These are phyloP conservation scores for Fusarium beomiforme DNA, from an alignment of 2,329 filamentous ascomycete species.

Conservation along the genomic window DNA sequence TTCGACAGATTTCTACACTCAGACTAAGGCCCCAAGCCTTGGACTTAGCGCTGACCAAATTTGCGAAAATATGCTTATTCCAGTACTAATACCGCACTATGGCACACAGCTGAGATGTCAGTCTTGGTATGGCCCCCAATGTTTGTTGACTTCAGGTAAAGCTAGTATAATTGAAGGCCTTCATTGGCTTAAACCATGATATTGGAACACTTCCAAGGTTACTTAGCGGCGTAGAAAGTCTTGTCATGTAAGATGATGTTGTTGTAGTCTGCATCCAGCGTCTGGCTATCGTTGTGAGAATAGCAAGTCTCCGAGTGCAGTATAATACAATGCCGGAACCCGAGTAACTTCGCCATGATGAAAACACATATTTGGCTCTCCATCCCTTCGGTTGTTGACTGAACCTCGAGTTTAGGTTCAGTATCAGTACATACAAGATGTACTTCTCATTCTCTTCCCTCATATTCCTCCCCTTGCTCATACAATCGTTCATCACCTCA, in stretches of 20 bases:
- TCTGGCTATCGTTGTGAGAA: background rate
- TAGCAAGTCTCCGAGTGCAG: background rate
- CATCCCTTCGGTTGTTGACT: background rate
- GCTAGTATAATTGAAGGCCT: background rate
- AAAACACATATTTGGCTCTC: no score
- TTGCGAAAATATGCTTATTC: background rate
- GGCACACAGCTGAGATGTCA: background rate
- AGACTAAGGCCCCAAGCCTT: background rate
- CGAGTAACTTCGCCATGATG: no score
- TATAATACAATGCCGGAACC: background rate
- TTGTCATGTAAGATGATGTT: constrained; percentile 1
- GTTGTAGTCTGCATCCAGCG: background rate
- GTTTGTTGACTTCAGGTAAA: background rate
- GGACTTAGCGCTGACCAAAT: constrained; percentile 14
- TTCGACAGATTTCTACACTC: constrained; percentile 6
- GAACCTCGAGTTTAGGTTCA: background rate
- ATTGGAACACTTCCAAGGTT: background rate
- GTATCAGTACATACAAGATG: constrained; percentile 12
- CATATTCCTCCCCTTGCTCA: constrained; percentile 10
- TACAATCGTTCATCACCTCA: background rate
- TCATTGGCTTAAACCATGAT: background rate
- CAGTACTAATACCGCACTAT: background rate
- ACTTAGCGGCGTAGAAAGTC: background rate
- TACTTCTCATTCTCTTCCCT: background rate
- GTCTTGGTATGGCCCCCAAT: background rate